Evolutionary conservation across 257 asterid species (phyloP), one percentile per base, ranked within the genome.

Genomic region (Gardenia jasminoides): DNA sequence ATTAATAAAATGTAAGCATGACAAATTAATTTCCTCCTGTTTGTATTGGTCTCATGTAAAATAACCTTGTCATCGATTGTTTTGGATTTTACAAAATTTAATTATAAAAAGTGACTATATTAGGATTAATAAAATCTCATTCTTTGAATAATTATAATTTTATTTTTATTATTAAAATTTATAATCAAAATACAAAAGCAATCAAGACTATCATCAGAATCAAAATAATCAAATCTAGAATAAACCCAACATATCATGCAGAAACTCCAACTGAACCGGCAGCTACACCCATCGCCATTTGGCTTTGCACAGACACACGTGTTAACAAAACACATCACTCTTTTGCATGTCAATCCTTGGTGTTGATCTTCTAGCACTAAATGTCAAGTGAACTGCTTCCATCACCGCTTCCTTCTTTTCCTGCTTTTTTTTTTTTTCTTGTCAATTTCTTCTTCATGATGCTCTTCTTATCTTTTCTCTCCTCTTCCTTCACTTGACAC

Each of bases 231-330:
- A n/a, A n/a, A n/a, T n/a, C n/a, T n/a, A n/a, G n/a, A n/a, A n/a
- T n/a, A n/a, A n/a, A n/a, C n/a, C n/a, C 1, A 58, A 10, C 11
- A 1, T 44, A 44, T 66, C 83, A 78, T 73, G 80, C 80, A 80
- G 70, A 70, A 65, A 59, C 61, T 72, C 82, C 80, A 68, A 50
- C 17, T 50, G 3, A 72, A 76, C 28, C 48, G 28, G 26, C 22
- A 16, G 22, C 69, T 10, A 12, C 87, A 82, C 31, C 75, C 74
- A 74, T 70, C 76, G 81, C 65, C 81, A 82, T 78, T 78, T 30
- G 77, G 19, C 70, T 69, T 68, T 70, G 85, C 78, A 78, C 13
- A n/a, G 3, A 74, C 78, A 83, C 96, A 89, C 97, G 97, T 90
- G 94, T 85, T 44, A n/a, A 43, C 70, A 22, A 88, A 82, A 31